These are phyloP conservation scores for Borovskyia barvae DNA, from an alignment of 208 protist genomes.

Conservation along the genomic window DNA sequence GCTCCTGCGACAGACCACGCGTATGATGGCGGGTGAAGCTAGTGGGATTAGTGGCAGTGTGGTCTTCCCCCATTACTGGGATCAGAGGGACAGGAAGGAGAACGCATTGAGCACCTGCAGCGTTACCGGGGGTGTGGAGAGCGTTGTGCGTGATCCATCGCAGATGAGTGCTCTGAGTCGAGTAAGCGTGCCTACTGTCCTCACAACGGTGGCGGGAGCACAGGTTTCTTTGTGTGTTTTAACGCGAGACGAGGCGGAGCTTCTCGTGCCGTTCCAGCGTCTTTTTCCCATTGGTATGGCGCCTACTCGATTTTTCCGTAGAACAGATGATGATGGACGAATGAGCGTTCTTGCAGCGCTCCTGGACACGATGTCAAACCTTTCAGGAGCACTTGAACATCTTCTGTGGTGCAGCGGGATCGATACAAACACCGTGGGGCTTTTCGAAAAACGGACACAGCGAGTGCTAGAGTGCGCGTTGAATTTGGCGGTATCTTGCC, in stretches of 20 bases:
- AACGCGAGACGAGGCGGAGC: background rate
- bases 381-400: conserved; percentile 43
- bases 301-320: conserved; percentile 42
- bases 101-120: no score
- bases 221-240: no score
- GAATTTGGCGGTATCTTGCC: conserved; percentile 14
- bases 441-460: conserved; percentile 29
- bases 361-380: conserved; percentile 39
- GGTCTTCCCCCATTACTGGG: conserved; percentile 13
- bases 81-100: no score
- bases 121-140: no score
- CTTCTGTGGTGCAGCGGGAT: conserved; percentile 45
- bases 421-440: conserved; percentile 25
- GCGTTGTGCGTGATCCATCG: background rate
- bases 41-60: conserved; percentile 14
- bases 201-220: background rate
- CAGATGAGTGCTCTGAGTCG: background rate
- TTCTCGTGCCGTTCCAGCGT: conserved; percentile 11
- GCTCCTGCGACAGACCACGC: background rate
- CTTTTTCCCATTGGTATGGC: conserved; percentile 41
- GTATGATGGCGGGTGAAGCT: background rate
- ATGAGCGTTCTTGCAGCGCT: conserved; percentile 54
- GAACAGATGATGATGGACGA: conserved; percentile 28
- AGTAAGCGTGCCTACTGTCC: background rate
- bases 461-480: conserved; percentile 35